phyloP scores from a whole-genome alignment of 1,284 basidiomycete genomes.

The Ceratobasidium theobromae region DNA sequence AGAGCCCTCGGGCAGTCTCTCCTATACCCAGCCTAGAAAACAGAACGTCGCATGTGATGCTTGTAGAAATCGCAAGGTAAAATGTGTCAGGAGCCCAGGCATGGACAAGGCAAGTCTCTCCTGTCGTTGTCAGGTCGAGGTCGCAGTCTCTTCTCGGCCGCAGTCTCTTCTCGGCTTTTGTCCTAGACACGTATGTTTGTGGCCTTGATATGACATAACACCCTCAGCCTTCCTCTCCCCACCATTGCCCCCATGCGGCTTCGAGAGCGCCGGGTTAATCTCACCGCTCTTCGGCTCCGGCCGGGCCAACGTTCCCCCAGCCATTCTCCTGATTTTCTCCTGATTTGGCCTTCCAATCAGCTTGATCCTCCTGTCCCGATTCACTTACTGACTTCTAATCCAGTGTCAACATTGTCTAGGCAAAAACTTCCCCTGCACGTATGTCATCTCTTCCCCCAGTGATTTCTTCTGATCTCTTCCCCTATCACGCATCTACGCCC shows the following conservation, averaged over 20 bases:
- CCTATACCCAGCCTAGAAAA: conserved; percentile 66
- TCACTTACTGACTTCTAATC: background rate
- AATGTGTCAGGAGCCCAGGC: conserved; percentile 73
- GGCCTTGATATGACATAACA: background rate
- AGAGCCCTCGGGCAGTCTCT: background rate
- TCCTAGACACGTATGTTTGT: background rate
- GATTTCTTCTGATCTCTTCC: conserved; percentile 34
- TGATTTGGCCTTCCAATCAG: background rate
- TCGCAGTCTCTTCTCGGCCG: background rate
- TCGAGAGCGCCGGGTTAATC: background rate
- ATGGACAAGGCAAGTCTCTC: conserved; percentile 66
- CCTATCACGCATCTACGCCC: conserved; percentile 4
- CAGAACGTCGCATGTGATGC: conserved; percentile 91
- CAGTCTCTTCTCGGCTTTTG: background rate
- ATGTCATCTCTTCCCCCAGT: conserved; percentile 41
- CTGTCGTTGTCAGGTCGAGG: background rate
- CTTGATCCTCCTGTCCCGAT: background rate
- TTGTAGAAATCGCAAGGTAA: conserved; percentile 82
- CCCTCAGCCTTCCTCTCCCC: background rate
- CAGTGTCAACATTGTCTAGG: conserved; percentile 66
- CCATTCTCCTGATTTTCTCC: background rate
- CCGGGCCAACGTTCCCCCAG: background rate
- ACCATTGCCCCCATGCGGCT: background rate
- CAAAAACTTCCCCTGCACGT: conserved; percentile 85
- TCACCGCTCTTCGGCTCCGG: conserved; percentile 17